These are phyloP conservation scores for Penicillium samsonianum DNA, from an alignment of 495 filamentous ascomycete genomes.

Conservation along the genomic window DNA sequence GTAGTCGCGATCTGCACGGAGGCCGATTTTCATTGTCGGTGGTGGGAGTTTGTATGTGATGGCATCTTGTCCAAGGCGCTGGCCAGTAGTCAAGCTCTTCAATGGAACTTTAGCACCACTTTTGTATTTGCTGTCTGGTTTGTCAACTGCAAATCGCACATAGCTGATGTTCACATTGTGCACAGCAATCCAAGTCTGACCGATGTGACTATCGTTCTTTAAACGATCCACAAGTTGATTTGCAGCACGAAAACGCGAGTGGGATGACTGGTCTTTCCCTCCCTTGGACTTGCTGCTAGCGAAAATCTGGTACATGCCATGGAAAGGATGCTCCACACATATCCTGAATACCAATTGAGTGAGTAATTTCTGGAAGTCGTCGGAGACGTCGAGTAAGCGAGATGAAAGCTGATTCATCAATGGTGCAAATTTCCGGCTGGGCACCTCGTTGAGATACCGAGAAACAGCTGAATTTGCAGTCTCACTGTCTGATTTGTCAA, in stretches of 20 bases:
- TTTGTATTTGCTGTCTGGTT: slow-evolving; percentile 61
- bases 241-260: slow-evolving; percentile 72
- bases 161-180: slow-evolving; percentile 74
- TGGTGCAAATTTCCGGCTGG: slow-evolving; percentile 86
- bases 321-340: slow-evolving; percentile 89
- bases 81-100: slow-evolving; percentile 57
- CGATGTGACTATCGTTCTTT: slow-evolving; percentile 46
- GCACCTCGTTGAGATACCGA: slow-evolving; percentile 67
- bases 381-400: slow-evolving; percentile 68
- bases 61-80: slow-evolving; percentile 55
- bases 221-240: slow-evolving; percentile 62
- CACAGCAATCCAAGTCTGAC: slow-evolving; percentile 62
- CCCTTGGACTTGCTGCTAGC: slow-evolving; percentile 67
- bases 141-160: slow-evolving; percentile 68
- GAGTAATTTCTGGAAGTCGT: slow-evolving; percentile 74
- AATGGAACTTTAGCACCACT: slow-evolving; percentile 64
- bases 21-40: slow-evolving; percentile 80
- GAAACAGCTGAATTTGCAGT: slow-evolving; percentile 76
- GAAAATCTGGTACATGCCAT: slow-evolving; percentile 95
- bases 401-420: slow-evolving; percentile 97
- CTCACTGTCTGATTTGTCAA: slow-evolving; percentile 72
- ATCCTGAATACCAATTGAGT: slow-evolving; percentile 72
- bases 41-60: slow-evolving; percentile 72
- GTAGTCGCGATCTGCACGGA: slow-evolving; percentile 76
- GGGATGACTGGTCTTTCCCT: slow-evolving; percentile 68